A percentile compares a stretch with the other conserved stretches of the same genome.
phyloP scores from a whole-genome alignment of 2,329 filamentous ascomycete genomes.

The Chrysosporium keratinophilum region DNA sequence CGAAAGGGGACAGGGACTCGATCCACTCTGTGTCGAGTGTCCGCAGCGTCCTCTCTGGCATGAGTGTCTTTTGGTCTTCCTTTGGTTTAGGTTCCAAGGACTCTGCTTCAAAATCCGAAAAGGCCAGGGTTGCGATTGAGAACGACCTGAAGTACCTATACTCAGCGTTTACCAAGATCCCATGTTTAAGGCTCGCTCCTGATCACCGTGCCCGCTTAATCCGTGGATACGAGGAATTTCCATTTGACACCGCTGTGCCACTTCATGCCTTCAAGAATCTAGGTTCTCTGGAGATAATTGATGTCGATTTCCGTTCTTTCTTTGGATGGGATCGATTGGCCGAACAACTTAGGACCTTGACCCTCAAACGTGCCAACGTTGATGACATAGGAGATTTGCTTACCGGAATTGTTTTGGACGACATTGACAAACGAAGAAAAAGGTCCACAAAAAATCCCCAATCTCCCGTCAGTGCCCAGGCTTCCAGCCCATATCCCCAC shows the following conservation, averaged over 20 bases:
- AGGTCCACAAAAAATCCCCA: conserved; percentile 77
- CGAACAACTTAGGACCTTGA: conserved; percentile 82
- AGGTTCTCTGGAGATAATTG: conserved; percentile 83
- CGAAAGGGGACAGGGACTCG: conserved; percentile 75
- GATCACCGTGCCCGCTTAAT: conserved; percentile 88
- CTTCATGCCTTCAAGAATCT: conserved; percentile 97
- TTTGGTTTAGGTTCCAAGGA: conserved; percentile 73
- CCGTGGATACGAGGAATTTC: conserved; percentile 90
- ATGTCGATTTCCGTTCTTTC: conserved; percentile 93
- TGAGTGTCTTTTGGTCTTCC: conserved; percentile 86
- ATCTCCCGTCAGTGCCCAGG: conserved; percentile 65
- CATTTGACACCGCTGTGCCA: conserved; percentile 92
- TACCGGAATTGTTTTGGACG: conserved; percentile 87
- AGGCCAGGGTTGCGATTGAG: conserved; percentile 74
- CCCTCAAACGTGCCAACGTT: conserved; percentile 73
- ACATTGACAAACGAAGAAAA: conserved; percentile 83
- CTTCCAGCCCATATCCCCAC: conserved; percentile 46
- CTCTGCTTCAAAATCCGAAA: conserved; percentile 71
- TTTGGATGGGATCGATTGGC: conserved; percentile 93
- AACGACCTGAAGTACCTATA: conserved; percentile 92
- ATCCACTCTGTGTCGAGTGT: conserved; percentile 95
- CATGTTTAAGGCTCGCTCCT: conserved; percentile 77
- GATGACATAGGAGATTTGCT: conserved; percentile 85
- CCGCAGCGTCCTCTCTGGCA: conserved; percentile 91
- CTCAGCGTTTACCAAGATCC: conserved; percentile 97